Evolutionary conservation across 768 basidiomycete species (phyloP), one percentile per base, ranked within the genome.

Genomic region (Leccinum obscurum): DNA sequence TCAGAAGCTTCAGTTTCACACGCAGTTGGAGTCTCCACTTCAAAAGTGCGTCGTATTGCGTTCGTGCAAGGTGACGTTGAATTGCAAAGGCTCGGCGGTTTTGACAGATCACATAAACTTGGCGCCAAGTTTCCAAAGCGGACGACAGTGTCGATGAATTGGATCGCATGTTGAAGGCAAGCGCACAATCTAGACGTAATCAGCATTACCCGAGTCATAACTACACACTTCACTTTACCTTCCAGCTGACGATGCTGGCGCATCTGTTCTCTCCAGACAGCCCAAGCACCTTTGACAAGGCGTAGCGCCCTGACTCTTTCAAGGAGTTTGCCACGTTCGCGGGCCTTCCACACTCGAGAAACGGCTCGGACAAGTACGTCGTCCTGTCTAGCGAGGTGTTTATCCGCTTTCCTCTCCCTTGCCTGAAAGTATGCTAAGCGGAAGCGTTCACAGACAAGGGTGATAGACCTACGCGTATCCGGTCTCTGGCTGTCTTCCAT

Each of bases 341-440:
- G 82, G 22, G 89, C 85, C 64, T 82, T 87, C 88, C 89, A 88
- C 4, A 89, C 81, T 52, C 85, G 78, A 65, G 80, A 72, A 51
- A 87, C 75, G 30, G 85, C 88, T 50, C 81, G 80, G 32, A 89
- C 60, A 22, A 89, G 77, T 14, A 86, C 75, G 56, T 77, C 77
- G 57, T 90, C 84, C 66, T 84, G 86, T 49, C 85, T 78, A 51
- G 76, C 75, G 13, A 84, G 57, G 66, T 86, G 81, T 58, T 84
- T 88, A 59, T 76, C 72, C 11, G 84, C 89, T 30, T 83, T 83
- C 57, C 68, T 77, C 66, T 86, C 83, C 70, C 85, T 73, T 20
- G 62, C 68, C 91, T 92, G 64, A n/a, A 66, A 56, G 39, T 22
- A 48, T 34, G 48, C 59, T 74, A 44, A 68, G 57, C 54, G 30